Evolutionary conservation across 768 basidiomycete genomes (phyloP), one percentile per base, ranked within the genome.

Genomic region (Tylopilus subfusipes): DNA sequence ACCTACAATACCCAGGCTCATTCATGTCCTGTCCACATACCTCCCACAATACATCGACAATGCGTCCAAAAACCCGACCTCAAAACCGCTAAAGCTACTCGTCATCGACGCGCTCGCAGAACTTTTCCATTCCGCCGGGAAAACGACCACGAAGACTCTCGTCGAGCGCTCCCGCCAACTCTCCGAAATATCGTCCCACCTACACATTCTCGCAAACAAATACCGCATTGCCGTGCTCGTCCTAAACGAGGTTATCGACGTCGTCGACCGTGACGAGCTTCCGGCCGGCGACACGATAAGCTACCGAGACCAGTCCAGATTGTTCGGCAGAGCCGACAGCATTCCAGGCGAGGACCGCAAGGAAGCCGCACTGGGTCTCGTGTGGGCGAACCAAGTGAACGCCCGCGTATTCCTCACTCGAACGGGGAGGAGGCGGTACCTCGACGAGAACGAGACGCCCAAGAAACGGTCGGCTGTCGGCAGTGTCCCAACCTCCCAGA

Each of bases 351-450:
- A 83, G 54, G 74, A 78, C 53, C 71, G 68, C 42, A 93, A 93
- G 64, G 89, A 96, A 70, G 93, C 90, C 0, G 83, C 81, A 36
- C 74, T 98, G 2, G 95, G 95, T 3, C 82, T 97, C 48, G 85
- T 84, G 10, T 98, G 96, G 96, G 89, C 95, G 16, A 98, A 96
- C 69, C 88, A 92, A 63, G 77, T 98, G 53, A 95, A 96, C 61
- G 80, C 78, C 5, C 82, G 96, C 22, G 79, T 98, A 43, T 85
- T 96, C 78, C 79, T 97, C 48, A 82, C 80, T 42, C 81, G 91
- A 29, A 94, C 93, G 0, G 81, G 81, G 11, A 76, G 91, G 55
- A 78, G 86, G 53, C 77, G 82, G 43, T 76, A 83, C 54, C 65
- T 88, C 25, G 71, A 76, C 51, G 75, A 75, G 38, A 58, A 54